phyloP scores from a whole-genome alignment of 2,329 filamentous ascomycete species.

The Rugonectria rugulosa region DNA sequence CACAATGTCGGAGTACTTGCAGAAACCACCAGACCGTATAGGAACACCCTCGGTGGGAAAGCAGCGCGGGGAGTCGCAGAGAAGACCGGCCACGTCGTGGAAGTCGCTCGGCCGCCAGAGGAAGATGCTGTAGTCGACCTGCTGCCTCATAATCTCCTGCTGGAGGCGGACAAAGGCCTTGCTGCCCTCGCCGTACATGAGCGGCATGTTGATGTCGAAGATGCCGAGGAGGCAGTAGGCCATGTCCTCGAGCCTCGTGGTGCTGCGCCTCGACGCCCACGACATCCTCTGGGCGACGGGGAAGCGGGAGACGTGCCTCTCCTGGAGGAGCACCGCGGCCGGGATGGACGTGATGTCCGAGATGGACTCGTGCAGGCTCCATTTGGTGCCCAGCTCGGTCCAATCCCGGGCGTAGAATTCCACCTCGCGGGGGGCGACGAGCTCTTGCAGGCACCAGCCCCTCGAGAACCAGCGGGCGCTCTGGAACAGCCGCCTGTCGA shows the following conservation, averaged over 20 bases:
- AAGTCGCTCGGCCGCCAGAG: conserved; percentile 13
- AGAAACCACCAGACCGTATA: conserved; percentile 3
- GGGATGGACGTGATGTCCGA: conserved; percentile 15
- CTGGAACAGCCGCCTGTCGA: conserved; percentile 14
- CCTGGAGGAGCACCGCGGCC: conserved; percentile 3
- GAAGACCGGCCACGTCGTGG: conserved; percentile 8
- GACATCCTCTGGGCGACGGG: conserved; percentile 16
- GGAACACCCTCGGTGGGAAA: conserved; percentile 10
- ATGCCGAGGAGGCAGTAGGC: conserved; percentile 18
- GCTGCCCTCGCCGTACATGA: conserved; percentile 17
- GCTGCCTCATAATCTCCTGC: conserved; percentile 15
- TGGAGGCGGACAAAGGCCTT: conserved; percentile 13
- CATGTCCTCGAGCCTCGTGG: conserved; percentile 16
- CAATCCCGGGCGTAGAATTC: conserved; percentile 22
- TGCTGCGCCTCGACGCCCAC: conserved; percentile 19
- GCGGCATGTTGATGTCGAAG: conserved; percentile 20
- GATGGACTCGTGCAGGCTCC: conserved; percentile 16
- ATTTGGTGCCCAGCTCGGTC: conserved; percentile 20
- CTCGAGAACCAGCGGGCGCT: conserved; percentile 16
- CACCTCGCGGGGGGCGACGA: conserved; percentile 20
- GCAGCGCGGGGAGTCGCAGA: conserved; percentile 16
- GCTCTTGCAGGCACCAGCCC: conserved; percentile 20
- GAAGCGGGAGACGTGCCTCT: background rate
- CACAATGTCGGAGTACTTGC: conserved; percentile 8
- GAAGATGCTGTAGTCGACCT: conserved; percentile 20